Evolutionary conservation across 2,329 filamentous ascomycete species (phyloP).

Genomic region (Talaromyces sp.): DNA sequence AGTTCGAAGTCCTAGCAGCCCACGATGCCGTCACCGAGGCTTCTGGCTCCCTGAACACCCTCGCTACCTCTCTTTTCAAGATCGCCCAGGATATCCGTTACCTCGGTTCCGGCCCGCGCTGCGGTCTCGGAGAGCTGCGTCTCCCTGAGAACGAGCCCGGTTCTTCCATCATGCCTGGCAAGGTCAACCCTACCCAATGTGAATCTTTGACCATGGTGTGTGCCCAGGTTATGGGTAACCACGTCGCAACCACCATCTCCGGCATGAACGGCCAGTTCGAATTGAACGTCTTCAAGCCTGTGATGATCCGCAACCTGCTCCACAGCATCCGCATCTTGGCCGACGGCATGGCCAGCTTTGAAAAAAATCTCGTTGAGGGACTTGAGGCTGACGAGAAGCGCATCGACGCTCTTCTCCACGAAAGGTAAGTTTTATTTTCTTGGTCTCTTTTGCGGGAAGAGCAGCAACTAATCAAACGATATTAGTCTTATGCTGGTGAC

Average conservation of each 20-base stretch:
- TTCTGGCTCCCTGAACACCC: conserved; percentile 85
- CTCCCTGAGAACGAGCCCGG: conserved; percentile 98
- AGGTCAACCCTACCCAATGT: conserved; percentile 98
- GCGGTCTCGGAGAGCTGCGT: conserved; percentile 86
- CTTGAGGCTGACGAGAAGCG: conserved; percentile 90
- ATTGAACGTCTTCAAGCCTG: conserved; percentile 97
- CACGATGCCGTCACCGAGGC: conserved; percentile 96
- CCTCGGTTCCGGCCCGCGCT: conserved; percentile 90
- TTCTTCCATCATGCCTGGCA: conserved; percentile 97
- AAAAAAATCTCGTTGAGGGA: conserved; percentile 84
- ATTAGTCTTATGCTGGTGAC: conserved; percentile 92
- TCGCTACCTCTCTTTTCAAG: conserved; percentile 89
- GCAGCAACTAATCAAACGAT: background rate
- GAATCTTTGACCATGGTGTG: conserved; percentile 98
- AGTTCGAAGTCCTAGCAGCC: conserved; percentile 93
- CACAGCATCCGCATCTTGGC: conserved; percentile 84
- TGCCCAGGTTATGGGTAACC: conserved; percentile 96
- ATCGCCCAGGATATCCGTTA: conserved; percentile 98
- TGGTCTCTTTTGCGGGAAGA: background rate
- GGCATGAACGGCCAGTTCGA: conserved; percentile 98
- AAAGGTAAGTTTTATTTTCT: conserved; percentile 61
- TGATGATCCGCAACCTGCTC: conserved; percentile 89
- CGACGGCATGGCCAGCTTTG: conserved; percentile 91
- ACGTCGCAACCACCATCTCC: conserved; percentile 85
- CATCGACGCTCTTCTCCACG: conserved; percentile 83